Conservation (phyloP, 2,329 filamentous ascomycete genomes). For the Cytospora chrysosperma region DNA sequence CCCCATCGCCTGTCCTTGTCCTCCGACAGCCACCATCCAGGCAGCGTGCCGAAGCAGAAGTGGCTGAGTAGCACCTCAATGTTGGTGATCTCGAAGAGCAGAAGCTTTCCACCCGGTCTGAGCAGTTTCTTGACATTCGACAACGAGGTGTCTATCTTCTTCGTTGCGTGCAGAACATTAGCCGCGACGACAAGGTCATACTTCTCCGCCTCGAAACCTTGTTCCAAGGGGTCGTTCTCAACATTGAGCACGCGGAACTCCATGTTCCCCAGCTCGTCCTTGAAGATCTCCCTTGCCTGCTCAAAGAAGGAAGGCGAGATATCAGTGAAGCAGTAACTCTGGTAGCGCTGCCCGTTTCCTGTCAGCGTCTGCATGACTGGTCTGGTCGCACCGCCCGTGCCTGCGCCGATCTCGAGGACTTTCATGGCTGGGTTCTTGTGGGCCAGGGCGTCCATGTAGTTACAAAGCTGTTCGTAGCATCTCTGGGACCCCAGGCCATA, state of each 20-base stretch:
- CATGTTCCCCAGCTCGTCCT: slow-evolving; percentile 28
- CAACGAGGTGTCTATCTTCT: slow-evolving; percentile 30
- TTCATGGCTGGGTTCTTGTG: slow-evolving; percentile 35
- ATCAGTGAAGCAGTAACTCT: slow-evolving; percentile 39
- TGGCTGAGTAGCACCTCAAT: slow-evolving; percentile 20
- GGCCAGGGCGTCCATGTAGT: slow-evolving; percentile 28
- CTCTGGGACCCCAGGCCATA: slow-evolving; percentile 27
- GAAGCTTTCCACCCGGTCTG: slow-evolving; percentile 34
- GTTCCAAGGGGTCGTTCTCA: slow-evolving; percentile 31
- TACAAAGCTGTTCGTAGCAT: slow-evolving; percentile 25
- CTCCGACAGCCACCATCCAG: slow-evolving; percentile 35
- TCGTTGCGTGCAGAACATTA: slow-evolving; percentile 35
- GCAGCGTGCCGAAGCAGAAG: slow-evolving; percentile 33
- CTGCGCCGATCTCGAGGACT: slow-evolving; percentile 40
- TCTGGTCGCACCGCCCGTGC: slow-evolving; percentile 35
- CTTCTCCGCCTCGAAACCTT: slow-evolving; percentile 29
- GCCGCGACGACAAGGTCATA: slow-evolving; percentile 35
- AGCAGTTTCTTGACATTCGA: slow-evolving; percentile 29
- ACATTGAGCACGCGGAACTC: slow-evolving; percentile 37
- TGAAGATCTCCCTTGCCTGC: slow-evolving; percentile 31
- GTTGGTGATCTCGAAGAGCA: slow-evolving; percentile 33
- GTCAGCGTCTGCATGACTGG: slow-evolving; percentile 28
- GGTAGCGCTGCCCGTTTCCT: slow-evolving; percentile 23
- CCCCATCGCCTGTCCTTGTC: slow-evolving; percentile 30
- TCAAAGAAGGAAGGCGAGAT: slow-evolving; percentile 41